Evolutionary conservation across 345 rosid genomes (phyloP), one percentile per base, ranked within the genome.

Genomic region (Eucalyptus curtisii): DNA sequence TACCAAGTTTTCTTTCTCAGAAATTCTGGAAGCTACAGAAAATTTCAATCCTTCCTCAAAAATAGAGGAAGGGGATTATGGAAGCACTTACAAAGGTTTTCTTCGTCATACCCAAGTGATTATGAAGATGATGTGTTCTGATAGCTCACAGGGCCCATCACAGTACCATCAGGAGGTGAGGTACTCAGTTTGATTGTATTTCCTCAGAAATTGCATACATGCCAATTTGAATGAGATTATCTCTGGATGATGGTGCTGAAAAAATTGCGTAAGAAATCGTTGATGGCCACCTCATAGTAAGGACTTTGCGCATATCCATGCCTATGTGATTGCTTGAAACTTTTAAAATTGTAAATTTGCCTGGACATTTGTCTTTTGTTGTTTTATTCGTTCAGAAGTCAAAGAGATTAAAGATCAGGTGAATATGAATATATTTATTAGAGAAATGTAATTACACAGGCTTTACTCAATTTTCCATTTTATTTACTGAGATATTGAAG

Each of bases 121-220:
- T 6, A 88, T 93, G 45, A 92, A 92, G 90, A 86, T 52, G 57
- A 52, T 91, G 90, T 66, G 49, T 59, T 50, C 90, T 66, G 86
- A 68, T 61, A 87, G 57, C 2, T 52, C 57, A 20, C 57, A 2
- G 57, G 57, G 57, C 57, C 57, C 90, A 40, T 86, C 80, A 4
- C 88, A 89, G 55, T 93, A 91, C 87, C 90, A 91, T 68, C 88
- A 53, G n/a, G 94, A 92, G 93, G 95, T 93, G 86, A 88, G 88
- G 12, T 24, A 85, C 40, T 55, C 37, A 37, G n/a, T 40, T 76
- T 76, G 44, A 76, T 40, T 76, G 84, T 76, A 76, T 20, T 12
- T 76, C 47, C 84, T 76, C 1, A 76, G 11, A 20, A 40, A 76
- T 40, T 76, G 84, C 47, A 40, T 76, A 6, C 84, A 44, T 7